Evolutionary conservation across 768 basidiomycete species (phyloP).

Genomic region (Phlebiopsis flavidoalba): DNA sequence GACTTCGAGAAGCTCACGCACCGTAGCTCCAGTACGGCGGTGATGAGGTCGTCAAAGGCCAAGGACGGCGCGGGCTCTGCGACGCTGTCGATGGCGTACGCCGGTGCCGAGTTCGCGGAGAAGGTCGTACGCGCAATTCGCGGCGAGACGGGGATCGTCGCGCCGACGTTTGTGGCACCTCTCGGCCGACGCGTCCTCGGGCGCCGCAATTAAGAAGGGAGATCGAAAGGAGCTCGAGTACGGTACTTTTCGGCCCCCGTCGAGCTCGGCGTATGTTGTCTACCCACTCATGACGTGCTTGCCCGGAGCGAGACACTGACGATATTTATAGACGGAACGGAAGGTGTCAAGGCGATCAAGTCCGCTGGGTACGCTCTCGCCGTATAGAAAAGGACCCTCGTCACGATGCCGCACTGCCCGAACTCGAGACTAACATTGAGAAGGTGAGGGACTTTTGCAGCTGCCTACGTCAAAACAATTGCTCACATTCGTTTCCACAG

Average conservation of each 20-base stretch:
- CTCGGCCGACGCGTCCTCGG: conserved; percentile 63
- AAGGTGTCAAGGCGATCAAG: conserved; percentile 52
- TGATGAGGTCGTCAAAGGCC: conserved; percentile 97
- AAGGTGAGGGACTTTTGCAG: conserved; percentile 37
- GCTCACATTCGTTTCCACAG: background rate
- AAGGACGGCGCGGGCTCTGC: conserved; percentile 93
- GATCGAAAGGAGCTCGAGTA: conserved; percentile 71
- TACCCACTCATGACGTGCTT: background rate
- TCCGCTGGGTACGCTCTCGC: conserved; percentile 37
- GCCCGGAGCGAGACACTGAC: background rate
- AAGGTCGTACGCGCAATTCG: conserved; percentile 81
- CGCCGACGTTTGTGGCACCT: conserved; percentile 84
- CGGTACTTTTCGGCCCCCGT: conserved; percentile 88
- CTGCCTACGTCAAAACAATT: background rate
- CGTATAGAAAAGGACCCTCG: conserved; percentile 68
- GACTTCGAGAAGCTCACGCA: conserved; percentile 60
- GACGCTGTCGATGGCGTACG: conserved; percentile 95
- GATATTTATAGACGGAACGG: conserved; percentile 47
- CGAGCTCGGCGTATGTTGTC: conserved; percentile 72
- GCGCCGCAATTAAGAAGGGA: conserved; percentile 72
- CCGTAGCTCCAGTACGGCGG: conserved; percentile 85
- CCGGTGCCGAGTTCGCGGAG: conserved; percentile 84
- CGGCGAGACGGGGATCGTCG: conserved; percentile 83
- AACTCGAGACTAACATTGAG: conserved; percentile 68
- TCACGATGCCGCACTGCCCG: conserved; percentile 79